Base-by-base conservation (phyloP, 225 moss, liverwort and hornwort species). In the Pseudoscleropodium purum region DNA sequence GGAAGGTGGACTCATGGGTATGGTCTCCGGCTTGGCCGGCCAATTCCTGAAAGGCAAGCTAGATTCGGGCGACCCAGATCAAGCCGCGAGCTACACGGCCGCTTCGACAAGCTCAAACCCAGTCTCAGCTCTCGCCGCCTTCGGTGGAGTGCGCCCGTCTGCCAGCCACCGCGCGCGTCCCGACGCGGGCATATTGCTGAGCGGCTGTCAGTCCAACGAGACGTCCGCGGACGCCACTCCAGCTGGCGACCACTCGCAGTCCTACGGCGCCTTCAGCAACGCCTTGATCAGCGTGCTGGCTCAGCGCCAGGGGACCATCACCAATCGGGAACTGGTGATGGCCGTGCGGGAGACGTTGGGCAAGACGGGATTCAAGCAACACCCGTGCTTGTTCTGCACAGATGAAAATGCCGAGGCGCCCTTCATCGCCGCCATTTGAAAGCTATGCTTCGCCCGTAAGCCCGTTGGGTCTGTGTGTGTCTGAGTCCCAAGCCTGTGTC, bases 211-310 rank as follows among this genome's bases (percentile, higher is more conserved):
- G 89, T 91, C 92, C 31, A 94, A 96, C 80, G 97, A 99, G 81
- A 99, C 99, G 12, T 99, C 99, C 29, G 97, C 99, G 47, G 99
- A 99, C 81, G 99, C 99, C 51, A 99, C 96, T 21, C 99, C 99
- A 37, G 91, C 87, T 15, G 95, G 96, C 24, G 90, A 96, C 69
- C 90, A 93, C 74, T 89, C 92, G 9, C 72, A 97, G 84, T 97
- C 99, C 9, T 99, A 99, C 39, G 99, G 99, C 61, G 99, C 97
- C 60, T 92, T 99, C 90, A 99, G 96, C 89, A 97, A 99, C 66
- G 96, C 92, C 47, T 92, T 99, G 79, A 94, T 96, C 64, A 84
- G 84, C n/a, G 91, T 97, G 70, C 77, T 99, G 47, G 80, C 88
- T 16, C 25, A 87, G 66, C 87, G 30, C 2, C 47, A 79, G 14